These are phyloP conservation scores for Eragrostis tef DNA, from an alignment of 202 grass and related monocot species.

Conservation along the genomic window DNA sequence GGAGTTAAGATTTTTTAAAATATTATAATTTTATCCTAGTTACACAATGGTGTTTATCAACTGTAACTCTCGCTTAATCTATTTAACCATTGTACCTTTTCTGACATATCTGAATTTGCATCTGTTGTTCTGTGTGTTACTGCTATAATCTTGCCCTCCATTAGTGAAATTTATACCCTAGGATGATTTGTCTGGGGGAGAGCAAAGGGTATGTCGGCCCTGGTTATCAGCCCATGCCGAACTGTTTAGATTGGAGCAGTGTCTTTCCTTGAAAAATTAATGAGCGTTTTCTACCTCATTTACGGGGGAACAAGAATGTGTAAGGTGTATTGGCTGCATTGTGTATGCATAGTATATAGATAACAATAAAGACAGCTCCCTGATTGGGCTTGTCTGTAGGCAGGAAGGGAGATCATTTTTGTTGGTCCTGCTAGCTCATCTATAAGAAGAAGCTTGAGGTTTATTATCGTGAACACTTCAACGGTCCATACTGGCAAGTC, in stretches of 20 bases:
- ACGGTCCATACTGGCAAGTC: not conserved
- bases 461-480: not conserved
- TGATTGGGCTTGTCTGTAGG: not conserved
- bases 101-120: constrained; percentile 14
- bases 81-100: constrained; percentile 6
- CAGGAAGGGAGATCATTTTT: not conserved
- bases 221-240: not conserved
- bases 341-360: not conserved
- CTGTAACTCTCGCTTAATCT: not conserved
- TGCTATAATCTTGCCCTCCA: constrained; percentile 11
- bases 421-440: constrained; percentile 4
- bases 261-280: not conserved
- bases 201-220: not conserved
- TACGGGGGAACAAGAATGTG: not conserved
- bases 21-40: not conserved
- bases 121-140: not conserved
- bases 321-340: not conserved
- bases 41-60: not conserved
- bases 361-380: not conserved
- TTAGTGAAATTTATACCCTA: not conserved
- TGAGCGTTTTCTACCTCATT: not conserved
- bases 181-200: not conserved
- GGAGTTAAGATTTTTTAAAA: not conserved
- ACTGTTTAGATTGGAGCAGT: not conserved
- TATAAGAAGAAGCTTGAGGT: not conserved